Percentiles rank a stretch among this genome's conserved stretches.
These are phyloP conservation scores for Saprolegnia parasitica DNA, from an alignment of 352 stramenopile species.

Conservation along the genomic window DNA sequence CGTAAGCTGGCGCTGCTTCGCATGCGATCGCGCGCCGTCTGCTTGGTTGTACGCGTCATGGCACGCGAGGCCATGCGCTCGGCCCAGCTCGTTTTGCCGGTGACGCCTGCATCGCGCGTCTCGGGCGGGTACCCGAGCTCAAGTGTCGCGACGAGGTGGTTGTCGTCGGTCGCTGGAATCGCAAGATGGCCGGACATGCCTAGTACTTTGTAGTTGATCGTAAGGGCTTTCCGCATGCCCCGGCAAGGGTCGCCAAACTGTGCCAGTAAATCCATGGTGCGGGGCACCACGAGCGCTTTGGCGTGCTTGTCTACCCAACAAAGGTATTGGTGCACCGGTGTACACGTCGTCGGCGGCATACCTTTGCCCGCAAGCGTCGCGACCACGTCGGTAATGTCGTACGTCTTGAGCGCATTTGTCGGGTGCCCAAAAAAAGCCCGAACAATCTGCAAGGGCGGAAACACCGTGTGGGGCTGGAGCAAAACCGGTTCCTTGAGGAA, in stretches of 20 bases:
- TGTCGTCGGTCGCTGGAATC: neutral
- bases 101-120: constrained; percentile 6
- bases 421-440: constrained; percentile 28
- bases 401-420: constrained; percentile 27
- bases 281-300: constrained; percentile 9
- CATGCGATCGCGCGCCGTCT: constrained; percentile 24
- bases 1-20: constrained; percentile 26
- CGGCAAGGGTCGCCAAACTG: constrained; percentile 25
- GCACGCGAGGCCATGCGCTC: constrained; percentile 5
- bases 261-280: constrained; percentile 4
- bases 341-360: neutral
- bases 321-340: neutral
- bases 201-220: constrained; percentile 29
- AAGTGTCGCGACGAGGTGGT: constrained; percentile 6
- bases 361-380: constrained; percentile 18
- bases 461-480: constrained; percentile 9
- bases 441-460: constrained; percentile 14
- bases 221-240: constrained; percentile 26
- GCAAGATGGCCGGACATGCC: constrained; percentile 23
- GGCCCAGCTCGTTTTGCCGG: constrained; percentile 19
- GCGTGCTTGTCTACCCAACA: constrained; percentile 1
- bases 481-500: constrained; percentile 9
- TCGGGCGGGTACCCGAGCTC: constrained; percentile 23
- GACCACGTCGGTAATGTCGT: constrained; percentile 21
- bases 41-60: neutral